A percentile compares a stretch with the other conserved stretches of the same genome.
Evolutionary conservation across 1,139 yeast genomes (phyloP).

Genomic region (Pichia sp.): DNA sequence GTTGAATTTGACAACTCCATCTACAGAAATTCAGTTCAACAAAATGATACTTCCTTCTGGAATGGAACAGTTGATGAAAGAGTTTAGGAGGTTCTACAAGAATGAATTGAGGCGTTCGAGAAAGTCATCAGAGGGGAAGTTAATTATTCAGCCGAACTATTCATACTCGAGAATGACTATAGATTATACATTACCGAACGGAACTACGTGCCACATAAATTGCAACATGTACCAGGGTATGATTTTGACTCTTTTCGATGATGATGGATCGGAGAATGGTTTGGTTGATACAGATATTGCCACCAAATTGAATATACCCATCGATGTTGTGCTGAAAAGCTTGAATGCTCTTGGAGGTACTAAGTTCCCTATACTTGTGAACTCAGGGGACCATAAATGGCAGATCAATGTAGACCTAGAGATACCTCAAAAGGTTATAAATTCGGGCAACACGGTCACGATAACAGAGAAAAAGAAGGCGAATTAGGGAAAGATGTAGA

Average conservation of each 20-base stretch:
- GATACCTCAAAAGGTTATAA: background rate
- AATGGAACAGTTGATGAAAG: background rate
- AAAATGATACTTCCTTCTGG: background rate
- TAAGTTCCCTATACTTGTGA: background rate
- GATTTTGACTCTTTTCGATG: constrained; percentile 8
- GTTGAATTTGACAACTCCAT: background rate
- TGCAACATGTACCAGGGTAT: constrained; percentile 12
- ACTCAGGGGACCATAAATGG: background rate
- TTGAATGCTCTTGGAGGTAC: background rate
- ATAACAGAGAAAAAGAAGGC: background rate
- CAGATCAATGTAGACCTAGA: background rate
- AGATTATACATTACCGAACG: background rate
- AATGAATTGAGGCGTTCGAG: background rate
- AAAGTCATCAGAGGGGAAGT: background rate
- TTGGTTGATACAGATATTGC: background rate
- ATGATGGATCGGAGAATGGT: background rate
- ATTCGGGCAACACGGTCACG: background rate
- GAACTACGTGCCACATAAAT: background rate
- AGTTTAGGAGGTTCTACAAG: constrained; percentile 1
- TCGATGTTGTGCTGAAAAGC: background rate
- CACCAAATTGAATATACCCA: background rate
- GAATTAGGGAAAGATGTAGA: background rate
- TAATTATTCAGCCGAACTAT: constrained; percentile 1
- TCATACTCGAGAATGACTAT: constrained; percentile 5
- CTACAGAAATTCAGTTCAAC: background rate